Conservation (phyloP, 805 yeast species). For the Cyberlindnera amylophila region DNA sequence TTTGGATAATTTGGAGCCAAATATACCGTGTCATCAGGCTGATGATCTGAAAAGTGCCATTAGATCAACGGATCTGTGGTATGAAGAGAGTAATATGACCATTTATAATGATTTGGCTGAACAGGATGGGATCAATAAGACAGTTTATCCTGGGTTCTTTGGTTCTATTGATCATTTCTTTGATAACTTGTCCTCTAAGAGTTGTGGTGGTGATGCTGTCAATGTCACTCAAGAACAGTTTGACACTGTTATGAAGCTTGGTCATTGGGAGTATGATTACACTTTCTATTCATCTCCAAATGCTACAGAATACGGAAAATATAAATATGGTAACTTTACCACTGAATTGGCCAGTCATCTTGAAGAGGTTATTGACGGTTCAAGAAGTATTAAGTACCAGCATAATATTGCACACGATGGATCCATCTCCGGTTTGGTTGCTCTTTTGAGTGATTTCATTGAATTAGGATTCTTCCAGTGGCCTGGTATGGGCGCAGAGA, state of each 20-base stretch:
- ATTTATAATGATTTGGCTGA: constrained; percentile 26
- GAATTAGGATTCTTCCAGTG: constrained; percentile 33
- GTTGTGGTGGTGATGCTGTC: constrained; percentile 36
- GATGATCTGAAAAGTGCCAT: constrained; percentile 25
- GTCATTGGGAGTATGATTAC: constrained; percentile 43
- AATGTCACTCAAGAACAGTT: constrained; percentile 30
- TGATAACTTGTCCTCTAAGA: constrained; percentile 38
- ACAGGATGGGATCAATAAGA: constrained; percentile 21
- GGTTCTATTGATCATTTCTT: constrained; percentile 39
- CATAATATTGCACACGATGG: constrained; percentile 44
- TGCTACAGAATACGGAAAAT: constrained; percentile 33
- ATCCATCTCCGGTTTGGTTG: constrained; percentile 32
- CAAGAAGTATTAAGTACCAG: constrained; percentile 29
- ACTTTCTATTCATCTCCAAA: constrained; percentile 32
- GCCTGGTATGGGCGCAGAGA: constrained; percentile 48
- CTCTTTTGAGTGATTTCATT: constrained; percentile 31
- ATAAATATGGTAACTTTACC: constrained; percentile 35
- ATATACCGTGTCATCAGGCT: constrained; percentile 32
- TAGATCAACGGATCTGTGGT: constrained; percentile 32
- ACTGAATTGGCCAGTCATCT: constrained; percentile 33
- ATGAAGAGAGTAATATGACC: constrained; percentile 31
- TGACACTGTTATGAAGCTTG: constrained; percentile 38
- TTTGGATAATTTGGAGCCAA: constrained; percentile 36
- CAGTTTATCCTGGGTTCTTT: constrained; percentile 23
- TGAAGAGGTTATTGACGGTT: constrained; percentile 28